Evolutionary conservation across 371 early-diverging fungal genomes (phyloP), one percentile per base, ranked within the genome.

Genomic region (Haplosporangium sp.): DNA sequence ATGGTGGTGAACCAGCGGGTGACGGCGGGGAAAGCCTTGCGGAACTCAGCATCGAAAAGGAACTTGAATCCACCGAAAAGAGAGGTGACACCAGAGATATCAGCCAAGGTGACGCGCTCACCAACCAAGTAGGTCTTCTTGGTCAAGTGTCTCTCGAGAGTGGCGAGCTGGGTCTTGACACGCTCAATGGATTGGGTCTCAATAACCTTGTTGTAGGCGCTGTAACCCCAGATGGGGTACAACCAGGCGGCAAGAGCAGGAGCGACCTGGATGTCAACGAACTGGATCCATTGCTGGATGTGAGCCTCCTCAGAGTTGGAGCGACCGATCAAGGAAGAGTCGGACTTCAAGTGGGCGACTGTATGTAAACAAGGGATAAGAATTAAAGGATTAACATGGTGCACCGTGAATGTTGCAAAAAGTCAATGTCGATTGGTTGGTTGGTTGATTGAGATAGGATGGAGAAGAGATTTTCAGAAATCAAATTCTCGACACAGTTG

Each of bases 111-210:
- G 79, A 97, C 78, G 64, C 87, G 87, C 86, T 97, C 96, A 69
- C 96, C 97, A 52, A 97, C 97, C 67, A 97, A 87, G 91, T 90
- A 97, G 74, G 97, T 96, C 85, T 90, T 89, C 88, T 86, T 89
- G 68, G 90, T 68, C 27, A 97, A 86, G 75, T 93, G 86, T 64
- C 88, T 86, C 89, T 97, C 90, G 52, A 97, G 85, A 60, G 85
- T 90, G 64, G 68, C 81, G 65, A 96, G 84, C 75, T 89, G 85
- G 52, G 88, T 83, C 85, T 88, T 86, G 77, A 89, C 66, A 67
- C 88, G 86, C 81, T 92, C 91, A 71, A 89, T 90, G 63, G 92
- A 89, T 77, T 88, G 88, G 69, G 90, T 89, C 78, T 91, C 86
- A 39, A 75, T 83, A 60, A 91, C 87, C 88, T 91, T 94, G 86